Conservation (phyloP, 2,329 filamentous ascomycete species). For the Alternaria dauci region DNA sequence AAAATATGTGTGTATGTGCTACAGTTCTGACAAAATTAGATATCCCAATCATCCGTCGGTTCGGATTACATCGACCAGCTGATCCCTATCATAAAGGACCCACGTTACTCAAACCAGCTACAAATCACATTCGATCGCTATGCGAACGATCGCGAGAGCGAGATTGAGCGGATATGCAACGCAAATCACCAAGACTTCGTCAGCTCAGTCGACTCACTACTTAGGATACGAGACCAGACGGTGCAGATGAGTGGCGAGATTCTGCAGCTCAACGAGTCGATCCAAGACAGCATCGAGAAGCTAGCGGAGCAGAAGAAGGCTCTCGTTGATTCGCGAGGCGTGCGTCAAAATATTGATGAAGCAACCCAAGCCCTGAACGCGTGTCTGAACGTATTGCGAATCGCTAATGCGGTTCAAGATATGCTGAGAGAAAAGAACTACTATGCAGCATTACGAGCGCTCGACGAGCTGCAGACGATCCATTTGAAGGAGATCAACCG, state of each 20-base stretch:
- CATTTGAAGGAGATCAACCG: slow-evolving; percentile 94
- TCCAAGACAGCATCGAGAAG: slow-evolving; percentile 93
- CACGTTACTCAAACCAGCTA: slow-evolving; percentile 77
- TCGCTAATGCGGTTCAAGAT: slow-evolving; percentile 94
- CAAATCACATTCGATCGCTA: slow-evolving; percentile 82
- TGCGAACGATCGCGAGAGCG: slow-evolving; percentile 83
- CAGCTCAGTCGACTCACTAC: slow-evolving; percentile 90
- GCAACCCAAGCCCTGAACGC: slow-evolving; percentile 87
- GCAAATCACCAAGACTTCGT: slow-evolving; percentile 98
- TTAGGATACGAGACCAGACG: slow-evolving; percentile 88
- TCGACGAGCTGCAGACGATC: slow-evolving; percentile 96
- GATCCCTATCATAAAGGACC: slow-evolving; percentile 93
- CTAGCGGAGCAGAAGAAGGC: slow-evolving; percentile 93
- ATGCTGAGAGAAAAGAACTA: slow-evolving; percentile 92
- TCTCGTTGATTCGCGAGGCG: slow-evolving; percentile 87
- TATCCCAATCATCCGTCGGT: slow-evolving; percentile 90
- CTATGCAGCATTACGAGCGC: slow-evolving; percentile 89
- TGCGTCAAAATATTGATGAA: slow-evolving; percentile 95
- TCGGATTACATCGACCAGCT: slow-evolving; percentile 94
- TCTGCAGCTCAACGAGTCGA: slow-evolving; percentile 89
- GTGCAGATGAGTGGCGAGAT: slow-evolving; percentile 90
- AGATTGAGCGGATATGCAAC: slow-evolving; percentile 94
- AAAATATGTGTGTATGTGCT: background rate
- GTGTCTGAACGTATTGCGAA: slow-evolving; percentile 88
- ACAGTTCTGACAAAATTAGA: slow-evolving; percentile 62